Conservation (phyloP, 2,329 filamentous ascomycete species). For the Penicillium palitans region DNA sequence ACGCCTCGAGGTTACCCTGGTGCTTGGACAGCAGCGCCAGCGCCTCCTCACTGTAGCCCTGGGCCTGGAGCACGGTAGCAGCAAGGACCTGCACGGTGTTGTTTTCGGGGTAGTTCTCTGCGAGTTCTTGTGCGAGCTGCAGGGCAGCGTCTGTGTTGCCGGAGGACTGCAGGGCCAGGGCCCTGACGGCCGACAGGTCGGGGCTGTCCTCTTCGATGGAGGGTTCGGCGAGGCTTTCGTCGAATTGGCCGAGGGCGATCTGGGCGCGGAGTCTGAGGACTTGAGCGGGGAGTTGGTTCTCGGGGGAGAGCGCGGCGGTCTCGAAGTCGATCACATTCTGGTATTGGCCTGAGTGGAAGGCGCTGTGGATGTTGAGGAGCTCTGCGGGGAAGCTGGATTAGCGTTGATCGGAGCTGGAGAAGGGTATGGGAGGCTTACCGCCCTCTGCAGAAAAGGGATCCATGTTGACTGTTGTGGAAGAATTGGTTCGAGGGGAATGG, state of each 20-base stretch:
- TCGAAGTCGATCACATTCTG: conserved; percentile 83
- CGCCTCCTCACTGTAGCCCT: conserved; percentile 82
- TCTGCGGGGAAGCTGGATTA: conserved; percentile 45
- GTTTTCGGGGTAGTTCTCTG: conserved; percentile 68
- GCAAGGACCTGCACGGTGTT: conserved; percentile 75
- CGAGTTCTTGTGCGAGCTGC: conserved; percentile 65
- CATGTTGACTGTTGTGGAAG: conserved; percentile 43
- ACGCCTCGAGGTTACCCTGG: conserved; percentile 78
- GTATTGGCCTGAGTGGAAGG: conserved; percentile 78
- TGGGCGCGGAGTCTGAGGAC: conserved; percentile 79
- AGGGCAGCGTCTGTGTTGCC: conserved; percentile 65
- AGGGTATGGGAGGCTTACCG: conserved; percentile 43
- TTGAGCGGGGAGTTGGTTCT: conserved; percentile 74
- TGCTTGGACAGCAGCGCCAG: conserved; percentile 77
- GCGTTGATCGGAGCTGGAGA: not conserved
- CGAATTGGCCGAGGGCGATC: conserved; percentile 76
- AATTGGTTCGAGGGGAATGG: conserved; percentile 9
- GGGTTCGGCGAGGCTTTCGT: conserved; percentile 68
- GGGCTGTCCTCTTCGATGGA: conserved; percentile 65
- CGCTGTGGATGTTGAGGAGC: conserved; percentile 67
- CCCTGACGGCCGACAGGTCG: conserved; percentile 73
- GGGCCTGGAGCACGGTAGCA: conserved; percentile 77
- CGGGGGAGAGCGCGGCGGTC: conserved; percentile 71
- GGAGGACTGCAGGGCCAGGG: conserved; percentile 67
- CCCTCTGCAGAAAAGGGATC: conserved; percentile 66